phyloP scores from a whole-genome alignment of 1,139 yeast genomes.

The Blastobotrys proliferans region DNA sequence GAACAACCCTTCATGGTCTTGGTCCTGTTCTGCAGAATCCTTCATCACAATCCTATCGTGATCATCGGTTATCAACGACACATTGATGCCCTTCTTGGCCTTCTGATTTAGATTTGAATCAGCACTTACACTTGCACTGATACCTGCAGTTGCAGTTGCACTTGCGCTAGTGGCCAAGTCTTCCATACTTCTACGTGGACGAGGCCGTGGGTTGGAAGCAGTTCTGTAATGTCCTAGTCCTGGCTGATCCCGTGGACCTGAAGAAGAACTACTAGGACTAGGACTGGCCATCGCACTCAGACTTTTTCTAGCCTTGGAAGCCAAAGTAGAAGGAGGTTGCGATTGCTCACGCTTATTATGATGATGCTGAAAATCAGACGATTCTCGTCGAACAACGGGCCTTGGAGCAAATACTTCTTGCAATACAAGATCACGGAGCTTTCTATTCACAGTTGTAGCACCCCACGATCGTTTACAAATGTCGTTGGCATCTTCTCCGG shows the following conservation, averaged over 20 bases:
- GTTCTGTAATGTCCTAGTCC: too few relatives aligned
- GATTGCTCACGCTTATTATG: too few relatives aligned
- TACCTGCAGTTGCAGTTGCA: too few relatives aligned
- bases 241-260: too few relatives aligned
- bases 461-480: conserved; percentile 37
- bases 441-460: conserved; percentile 60
- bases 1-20: conserved; percentile 20
- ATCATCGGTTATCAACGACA: conserved; percentile 8
- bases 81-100: conserved; percentile 9
- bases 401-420: conserved; percentile 66
- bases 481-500: conserved; percentile 33
- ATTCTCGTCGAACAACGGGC: conserved; percentile 13
- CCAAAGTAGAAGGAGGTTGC: too few relatives aligned
- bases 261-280: too few relatives aligned
- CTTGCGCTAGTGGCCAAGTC: too few relatives aligned
- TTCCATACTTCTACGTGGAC: too few relatives aligned
- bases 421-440: conserved; percentile 60
- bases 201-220: too few relatives aligned
- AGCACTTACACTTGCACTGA: neutral
- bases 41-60: conserved; percentile 12
- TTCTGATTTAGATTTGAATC: neutral
- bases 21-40: neutral
- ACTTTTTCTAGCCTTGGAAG: conserved; percentile 1
- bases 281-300: conserved; percentile 4
- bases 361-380: conserved; percentile 3